These are phyloP conservation scores for Carex scoparia DNA, from an alignment of 176 grass and related monocot genomes.

Conservation along the genomic window DNA sequence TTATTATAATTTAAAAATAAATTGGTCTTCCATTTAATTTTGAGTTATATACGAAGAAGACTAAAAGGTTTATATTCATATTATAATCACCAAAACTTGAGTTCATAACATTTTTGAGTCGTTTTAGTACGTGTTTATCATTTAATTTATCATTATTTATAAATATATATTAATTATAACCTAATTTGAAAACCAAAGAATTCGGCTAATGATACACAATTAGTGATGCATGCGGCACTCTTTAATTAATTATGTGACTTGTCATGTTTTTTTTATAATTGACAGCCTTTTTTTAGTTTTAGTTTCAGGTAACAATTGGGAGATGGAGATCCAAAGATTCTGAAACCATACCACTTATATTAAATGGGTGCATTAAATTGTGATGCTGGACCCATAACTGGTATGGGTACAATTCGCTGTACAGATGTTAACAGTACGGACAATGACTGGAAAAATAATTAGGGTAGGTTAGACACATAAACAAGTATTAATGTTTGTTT, in stretches of 20 bases:
- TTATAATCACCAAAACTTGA: too few species aligned
- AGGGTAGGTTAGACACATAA: slow-evolving; percentile 8
- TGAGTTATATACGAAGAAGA: too few species aligned
- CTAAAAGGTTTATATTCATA: too few species aligned
- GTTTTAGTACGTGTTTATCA: too few species aligned
- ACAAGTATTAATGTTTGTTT: slow-evolving; percentile 15
- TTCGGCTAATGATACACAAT: too few species aligned
- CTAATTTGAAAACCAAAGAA: too few species aligned
- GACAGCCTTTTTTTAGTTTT: background rate
- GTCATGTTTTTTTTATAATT: too few species aligned
- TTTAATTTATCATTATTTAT: too few species aligned
- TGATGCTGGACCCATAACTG: slow-evolving; percentile 21
- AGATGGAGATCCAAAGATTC: slow-evolving; percentile 5
- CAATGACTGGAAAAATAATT: slow-evolving; percentile 26
- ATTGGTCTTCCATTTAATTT: background rate
- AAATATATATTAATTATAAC: too few species aligned
- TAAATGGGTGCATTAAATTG: slow-evolving; percentile 16
- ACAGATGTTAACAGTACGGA: slow-evolving; percentile 29
- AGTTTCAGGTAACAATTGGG: background rate
- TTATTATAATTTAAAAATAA: background rate
- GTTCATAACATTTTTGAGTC: too few species aligned
- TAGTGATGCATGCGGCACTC: too few species aligned
- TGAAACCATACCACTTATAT: slow-evolving; percentile 7
- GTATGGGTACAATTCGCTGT: slow-evolving; percentile 14
- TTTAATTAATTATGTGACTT: background rate